Percentiles rank a stretch among this genome's conserved stretches.
Conservation (phyloP, 495 filamentous ascomycete genomes). For the Sphaerosporella brunnea region DNA sequence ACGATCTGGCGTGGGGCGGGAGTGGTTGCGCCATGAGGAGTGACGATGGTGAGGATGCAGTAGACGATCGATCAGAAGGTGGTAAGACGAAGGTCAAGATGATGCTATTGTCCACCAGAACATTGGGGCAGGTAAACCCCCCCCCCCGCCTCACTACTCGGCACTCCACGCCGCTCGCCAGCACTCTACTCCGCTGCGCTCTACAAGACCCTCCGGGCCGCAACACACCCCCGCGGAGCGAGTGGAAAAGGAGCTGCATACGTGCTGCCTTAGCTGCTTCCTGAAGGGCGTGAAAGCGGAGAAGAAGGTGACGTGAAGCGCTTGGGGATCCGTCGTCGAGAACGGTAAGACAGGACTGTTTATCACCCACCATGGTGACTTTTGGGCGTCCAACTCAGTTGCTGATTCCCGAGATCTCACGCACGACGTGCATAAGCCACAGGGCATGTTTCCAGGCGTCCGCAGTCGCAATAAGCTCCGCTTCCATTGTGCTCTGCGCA, state of each 20-base stretch:
- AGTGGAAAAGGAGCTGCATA: background rate
- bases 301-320: background rate
- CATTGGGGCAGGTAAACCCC: no score
- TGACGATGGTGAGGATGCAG: no score
- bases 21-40: no score
- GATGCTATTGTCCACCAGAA: no score
- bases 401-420: background rate
- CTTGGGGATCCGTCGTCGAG: background rate
- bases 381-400: background rate
- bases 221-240: no score
- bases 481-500: background rate
- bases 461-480: slow-evolving; percentile 1
- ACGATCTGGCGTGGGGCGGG: no score
- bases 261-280: background rate
- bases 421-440: background rate
- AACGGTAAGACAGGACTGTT: background rate
- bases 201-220: no score
- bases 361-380: background rate
- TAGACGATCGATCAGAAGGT: no score
- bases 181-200: no score
- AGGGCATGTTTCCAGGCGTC: background rate
- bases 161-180: no score
- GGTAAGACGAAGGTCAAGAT: no score
- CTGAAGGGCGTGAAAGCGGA: background rate
- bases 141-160: no score